Percentiles rank a stretch among this genome's conserved stretches.
Evolutionary conservation across 176 grass and related monocot species (phyloP).

Genomic region (Echinochloa phyllopogon): DNA sequence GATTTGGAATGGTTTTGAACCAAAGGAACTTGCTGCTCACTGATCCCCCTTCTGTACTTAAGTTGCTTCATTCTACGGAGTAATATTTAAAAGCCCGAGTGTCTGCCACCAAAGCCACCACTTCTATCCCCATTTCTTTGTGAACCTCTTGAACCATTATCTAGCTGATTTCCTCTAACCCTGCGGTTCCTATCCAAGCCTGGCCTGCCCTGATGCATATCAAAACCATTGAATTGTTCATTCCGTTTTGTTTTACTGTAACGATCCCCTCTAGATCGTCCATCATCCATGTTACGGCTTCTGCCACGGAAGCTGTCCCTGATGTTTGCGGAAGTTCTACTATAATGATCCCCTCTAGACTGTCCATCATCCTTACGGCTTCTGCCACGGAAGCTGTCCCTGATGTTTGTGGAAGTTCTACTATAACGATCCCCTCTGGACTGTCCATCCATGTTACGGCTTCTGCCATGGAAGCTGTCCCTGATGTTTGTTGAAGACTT

Average conservation of each 20-base stretch:
- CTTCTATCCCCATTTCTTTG: slow-evolving; percentile 36
- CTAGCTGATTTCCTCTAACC: slow-evolving; percentile 35
- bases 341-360: slow-evolving; percentile 20
- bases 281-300: slow-evolving; percentile 24
- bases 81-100: slow-evolving; percentile 27
- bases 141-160: slow-evolving; percentile 56
- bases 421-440: slow-evolving; percentile 26
- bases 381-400: slow-evolving; percentile 25
- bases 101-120: slow-evolving; percentile 40
- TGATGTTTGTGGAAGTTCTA: slow-evolving; percentile 1
- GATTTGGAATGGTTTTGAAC: slow-evolving; percentile 1
- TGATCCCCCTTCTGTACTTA: neutral
- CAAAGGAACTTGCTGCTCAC: slow-evolving; percentile 9
- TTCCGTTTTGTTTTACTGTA: slow-evolving; percentile 38
- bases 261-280: slow-evolving; percentile 24
- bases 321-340: neutral
- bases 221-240: slow-evolving; percentile 33
- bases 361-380: slow-evolving; percentile 36
- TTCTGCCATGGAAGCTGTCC: slow-evolving; percentile 29
- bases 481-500: slow-evolving; percentile 35
- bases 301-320: slow-evolving; percentile 24
- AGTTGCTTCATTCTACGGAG: slow-evolving; percentile 39
- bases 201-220: neutral
- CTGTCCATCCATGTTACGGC: slow-evolving; percentile 32
- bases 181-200: slow-evolving; percentile 24